These are phyloP conservation scores for Suillus paluster DNA, from an alignment of 768 basidiomycete genomes.

Conservation along the genomic window DNA sequence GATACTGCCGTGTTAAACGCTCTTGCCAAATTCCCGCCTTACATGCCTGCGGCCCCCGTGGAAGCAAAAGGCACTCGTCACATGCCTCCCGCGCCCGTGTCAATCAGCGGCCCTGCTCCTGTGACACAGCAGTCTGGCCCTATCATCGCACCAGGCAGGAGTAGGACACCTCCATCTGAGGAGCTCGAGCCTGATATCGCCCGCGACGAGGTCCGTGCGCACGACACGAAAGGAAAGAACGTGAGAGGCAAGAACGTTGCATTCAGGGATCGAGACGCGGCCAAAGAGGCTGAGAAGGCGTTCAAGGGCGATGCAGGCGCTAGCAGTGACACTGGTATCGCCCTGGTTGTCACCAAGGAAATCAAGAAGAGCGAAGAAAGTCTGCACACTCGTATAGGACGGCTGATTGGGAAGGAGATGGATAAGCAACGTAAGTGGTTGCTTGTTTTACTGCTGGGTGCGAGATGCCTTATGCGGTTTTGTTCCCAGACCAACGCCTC, in stretches of 20 bases:
- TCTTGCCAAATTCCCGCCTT: constrained; percentile 64
- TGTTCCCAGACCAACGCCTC: constrained; percentile 70
- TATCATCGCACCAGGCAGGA: constrained; percentile 45
- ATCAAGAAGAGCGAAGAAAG: constrained; percentile 85
- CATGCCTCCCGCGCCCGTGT: constrained; percentile 31
- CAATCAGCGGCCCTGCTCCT: constrained; percentile 26
- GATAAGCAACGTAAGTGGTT: constrained; percentile 80
- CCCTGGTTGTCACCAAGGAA: constrained; percentile 69
- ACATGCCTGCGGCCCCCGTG: constrained; percentile 26
- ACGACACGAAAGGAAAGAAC: constrained; percentile 56
- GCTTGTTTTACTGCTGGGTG: constrained; percentile 7
- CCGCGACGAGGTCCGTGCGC: constrained; percentile 58
- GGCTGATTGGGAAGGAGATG: constrained; percentile 83
- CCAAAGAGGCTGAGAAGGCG: constrained; percentile 35
- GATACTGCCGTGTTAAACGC: constrained; percentile 65
- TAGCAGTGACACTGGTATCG: constrained; percentile 58
- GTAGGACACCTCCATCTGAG: constrained; percentile 75
- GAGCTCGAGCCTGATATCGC: constrained; percentile 69
- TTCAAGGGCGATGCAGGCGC: constrained; percentile 29
- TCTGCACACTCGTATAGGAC: constrained; percentile 75
- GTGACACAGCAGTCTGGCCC: constrained; percentile 19
- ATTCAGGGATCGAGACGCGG: constrained; percentile 57
- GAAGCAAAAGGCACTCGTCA: constrained; percentile 31
- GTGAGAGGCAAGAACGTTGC: constrained; percentile 60
- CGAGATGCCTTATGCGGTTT: constrained; percentile 10